A percentile compares a stretch with the other conserved stretches of the same genome.
Evolutionary conservation across 371 early-diverging fungal genomes (phyloP).

Genomic region (Mortierella sp.): DNA sequence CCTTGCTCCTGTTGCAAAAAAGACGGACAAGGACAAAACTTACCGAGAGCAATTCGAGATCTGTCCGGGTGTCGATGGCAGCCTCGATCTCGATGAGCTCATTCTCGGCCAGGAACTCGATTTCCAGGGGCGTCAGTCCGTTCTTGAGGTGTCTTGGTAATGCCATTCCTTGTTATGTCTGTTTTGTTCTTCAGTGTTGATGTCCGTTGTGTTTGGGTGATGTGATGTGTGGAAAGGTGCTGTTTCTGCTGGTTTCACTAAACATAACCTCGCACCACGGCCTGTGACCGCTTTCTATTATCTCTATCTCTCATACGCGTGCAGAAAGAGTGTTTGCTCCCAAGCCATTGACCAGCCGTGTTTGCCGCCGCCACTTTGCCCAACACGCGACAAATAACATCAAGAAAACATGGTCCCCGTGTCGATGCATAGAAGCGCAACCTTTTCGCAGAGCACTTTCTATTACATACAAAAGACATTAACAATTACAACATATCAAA

Average conservation of each 20-base stretch:
- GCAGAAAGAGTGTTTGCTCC: no score
- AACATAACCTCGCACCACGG: background rate
- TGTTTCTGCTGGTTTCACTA: background rate
- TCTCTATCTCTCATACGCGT: no score
- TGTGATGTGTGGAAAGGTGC: background rate
- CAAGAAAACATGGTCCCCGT: background rate
- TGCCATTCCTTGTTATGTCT: constrained; percentile 64
- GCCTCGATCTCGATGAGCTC: constrained; percentile 82
- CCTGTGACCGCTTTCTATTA: background rate
- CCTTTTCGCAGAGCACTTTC: background rate
- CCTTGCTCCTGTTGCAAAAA: no score
- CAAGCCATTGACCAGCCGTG: no score
- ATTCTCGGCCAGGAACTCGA: constrained; percentile 89
- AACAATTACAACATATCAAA: background rate
- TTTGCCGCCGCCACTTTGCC: background rate
- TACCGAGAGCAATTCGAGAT: constrained; percentile 78
- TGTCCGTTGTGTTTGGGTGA: background rate
- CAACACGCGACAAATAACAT: background rate
- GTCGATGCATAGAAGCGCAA: background rate
- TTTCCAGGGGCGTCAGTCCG: constrained; percentile 83
- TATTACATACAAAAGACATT: background rate
- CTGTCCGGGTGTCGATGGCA: constrained; percentile 65
- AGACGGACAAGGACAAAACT: background rate
- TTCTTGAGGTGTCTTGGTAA: constrained; percentile 68
- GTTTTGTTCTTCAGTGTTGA: background rate